Evolutionary conservation across 257 asterid species (phyloP).

Genomic region (Vinca minor): DNA sequence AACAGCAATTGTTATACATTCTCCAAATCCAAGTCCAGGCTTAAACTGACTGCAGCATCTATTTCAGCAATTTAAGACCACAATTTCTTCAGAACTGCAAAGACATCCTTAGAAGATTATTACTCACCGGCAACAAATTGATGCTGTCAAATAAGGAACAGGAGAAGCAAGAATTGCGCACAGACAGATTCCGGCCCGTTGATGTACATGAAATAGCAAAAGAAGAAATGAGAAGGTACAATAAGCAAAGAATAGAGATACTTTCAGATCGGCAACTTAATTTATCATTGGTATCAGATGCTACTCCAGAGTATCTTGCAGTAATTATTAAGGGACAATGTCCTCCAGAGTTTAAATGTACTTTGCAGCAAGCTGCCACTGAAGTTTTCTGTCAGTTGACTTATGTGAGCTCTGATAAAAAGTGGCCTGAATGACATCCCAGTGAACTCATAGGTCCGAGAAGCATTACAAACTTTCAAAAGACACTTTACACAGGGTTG

Average conservation of each 20-base stretch:
- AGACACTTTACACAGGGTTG: background rate
- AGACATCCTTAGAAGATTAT: conserved; percentile 14
- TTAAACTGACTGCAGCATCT: background rate
- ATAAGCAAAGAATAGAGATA: background rate
- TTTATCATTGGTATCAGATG: background rate
- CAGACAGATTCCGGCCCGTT: conserved; percentile 9
- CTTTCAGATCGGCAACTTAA: background rate
- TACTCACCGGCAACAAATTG: conserved; percentile 97
- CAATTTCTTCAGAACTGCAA: background rate
- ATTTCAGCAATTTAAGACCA: background rate
- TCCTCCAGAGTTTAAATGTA: background rate
- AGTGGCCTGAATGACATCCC: too few species aligned
- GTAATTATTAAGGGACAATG: background rate
- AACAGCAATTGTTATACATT: background rate
- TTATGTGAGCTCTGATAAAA: background rate
- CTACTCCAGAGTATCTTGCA: background rate
- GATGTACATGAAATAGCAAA: conserved; percentile 13
- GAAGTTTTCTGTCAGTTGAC: background rate
- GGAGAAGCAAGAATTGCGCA: conserved; percentile 28
- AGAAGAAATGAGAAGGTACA: background rate
- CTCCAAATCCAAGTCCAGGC: background rate
- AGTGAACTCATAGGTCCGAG: too few species aligned
- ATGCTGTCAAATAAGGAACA: conserved; percentile 43
- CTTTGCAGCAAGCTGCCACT: background rate
- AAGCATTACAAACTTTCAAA: background rate